These are phyloP conservation scores for Cupressus sempervirens DNA, from an alignment of 75 land plant genomes.

Conservation along the genomic window DNA sequence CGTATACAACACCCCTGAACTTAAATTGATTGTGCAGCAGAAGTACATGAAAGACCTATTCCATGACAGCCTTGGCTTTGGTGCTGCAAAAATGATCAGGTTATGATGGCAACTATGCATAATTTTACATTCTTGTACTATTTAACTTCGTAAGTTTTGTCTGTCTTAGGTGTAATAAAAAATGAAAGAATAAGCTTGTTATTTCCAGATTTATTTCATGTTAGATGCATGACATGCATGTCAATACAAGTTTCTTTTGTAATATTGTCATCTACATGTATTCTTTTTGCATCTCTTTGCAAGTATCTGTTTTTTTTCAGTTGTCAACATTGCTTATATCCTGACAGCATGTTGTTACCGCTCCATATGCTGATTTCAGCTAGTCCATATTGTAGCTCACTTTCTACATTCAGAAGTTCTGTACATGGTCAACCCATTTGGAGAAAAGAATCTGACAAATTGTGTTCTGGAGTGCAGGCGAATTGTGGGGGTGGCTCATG, in stretches of 20 bases:
- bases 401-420: neutral
- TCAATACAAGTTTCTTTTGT: neutral
- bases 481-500: constrained; percentile 94
- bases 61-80: constrained; percentile 90
- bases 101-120: neutral
- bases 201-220: neutral
- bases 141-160: neutral
- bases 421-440: neutral
- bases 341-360: neutral
- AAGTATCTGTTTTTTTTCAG: neutral
- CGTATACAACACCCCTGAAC: constrained; percentile 60
- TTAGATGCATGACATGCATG: neutral
- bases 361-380: neutral
- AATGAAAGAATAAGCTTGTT: neutral
- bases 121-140: neutral
- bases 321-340: neutral
- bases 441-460: constrained; percentile 1
- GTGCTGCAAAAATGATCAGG: constrained; percentile 99
- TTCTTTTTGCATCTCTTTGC: neutral
- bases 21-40: constrained; percentile 45
- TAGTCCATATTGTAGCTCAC: neutral
- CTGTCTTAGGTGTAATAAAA: neutral
- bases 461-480: constrained; percentile 52
- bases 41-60: constrained; percentile 72
- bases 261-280: neutral